A percentile compares a stretch with the other conserved stretches of the same genome.
Evolutionary conservation across 768 basidiomycete species (phyloP).

Genomic region (Lactifluus volemus): DNA sequence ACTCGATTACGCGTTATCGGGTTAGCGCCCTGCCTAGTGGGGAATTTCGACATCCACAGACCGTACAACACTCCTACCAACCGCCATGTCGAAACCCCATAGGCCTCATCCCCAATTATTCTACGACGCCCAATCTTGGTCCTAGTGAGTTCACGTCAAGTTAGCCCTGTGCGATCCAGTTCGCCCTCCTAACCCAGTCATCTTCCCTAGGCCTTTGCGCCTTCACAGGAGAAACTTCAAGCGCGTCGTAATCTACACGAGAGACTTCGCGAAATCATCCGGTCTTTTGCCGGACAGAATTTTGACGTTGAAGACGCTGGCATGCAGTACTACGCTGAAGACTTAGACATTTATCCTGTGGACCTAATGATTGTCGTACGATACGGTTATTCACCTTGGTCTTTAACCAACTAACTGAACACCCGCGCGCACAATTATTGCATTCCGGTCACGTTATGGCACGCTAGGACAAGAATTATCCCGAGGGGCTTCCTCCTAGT

Average conservation of each 20-base stretch:
- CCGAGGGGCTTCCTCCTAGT: not conserved
- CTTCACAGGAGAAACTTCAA: not conserved
- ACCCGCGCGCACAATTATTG: not conserved
- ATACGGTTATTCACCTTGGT: not conserved
- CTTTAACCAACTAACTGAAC: not conserved
- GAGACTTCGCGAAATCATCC: slow-evolving; percentile 6
- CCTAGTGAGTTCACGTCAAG: not conserved
- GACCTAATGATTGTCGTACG: slow-evolving; percentile 14
- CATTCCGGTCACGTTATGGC: not conserved
- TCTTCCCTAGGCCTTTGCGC: not conserved
- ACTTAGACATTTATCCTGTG: slow-evolving; percentile 14
- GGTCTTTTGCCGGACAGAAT: not conserved
- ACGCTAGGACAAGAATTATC: not conserved
- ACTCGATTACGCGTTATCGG: too few species aligned
- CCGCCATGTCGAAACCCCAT: slow-evolving; percentile 1
- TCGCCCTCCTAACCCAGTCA: not conserved
- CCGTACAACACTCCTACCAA: not conserved
- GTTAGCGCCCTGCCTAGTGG: too few species aligned
- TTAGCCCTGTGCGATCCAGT: not conserved
- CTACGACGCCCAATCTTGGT: slow-evolving; percentile 9
- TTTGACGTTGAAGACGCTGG: slow-evolving; percentile 14
- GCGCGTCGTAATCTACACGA: slow-evolving; percentile 1
- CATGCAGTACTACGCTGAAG: slow-evolving; percentile 13
- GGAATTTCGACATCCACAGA: not conserved
- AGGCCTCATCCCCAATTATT: slow-evolving; percentile 8